Base-by-base conservation (phyloP, 345 rosid genomes). In the Hibiscus mutabilis region DNA sequence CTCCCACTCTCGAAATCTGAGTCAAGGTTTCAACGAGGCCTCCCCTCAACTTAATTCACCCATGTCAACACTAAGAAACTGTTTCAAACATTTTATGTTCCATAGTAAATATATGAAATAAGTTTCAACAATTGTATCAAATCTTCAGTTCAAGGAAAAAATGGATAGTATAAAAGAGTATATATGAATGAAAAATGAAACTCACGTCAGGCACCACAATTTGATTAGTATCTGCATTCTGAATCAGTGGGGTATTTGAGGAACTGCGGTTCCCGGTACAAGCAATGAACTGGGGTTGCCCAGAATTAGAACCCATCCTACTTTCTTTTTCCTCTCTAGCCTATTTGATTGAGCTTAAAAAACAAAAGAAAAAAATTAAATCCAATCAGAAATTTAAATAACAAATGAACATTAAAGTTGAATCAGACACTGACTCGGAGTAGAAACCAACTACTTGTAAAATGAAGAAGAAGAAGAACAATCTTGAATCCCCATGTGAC, bases 161-260 rank as follows among this genome's bases (percentile, higher is more conserved):
- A 18, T 16, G 42, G 10, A 55, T 13, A 15, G 35, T 11, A 52
- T 16, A 24, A 62, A 62, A 46, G 55, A 11, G 9, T 12, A 63
- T 24, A 60, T 40, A 53, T 29, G 44, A 61, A 22, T 2, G 9
- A 44, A 53, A 1, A 33, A 49, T 14, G 1, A 53, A 42, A 70
- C 84, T 75, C 80, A 93, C 98, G 75, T 94, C 96, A 1, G 98
- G 80, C 44, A 94, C 91, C 21, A 91, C 83, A 62, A 94, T 89
- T 76, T 89, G 95, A 66, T 87, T 74, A 37, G 76, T 21, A 44
- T 87, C 89, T 3, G 83, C 56, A 79, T 78, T 75, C 1, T 85
- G 83, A 70, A 89, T 88, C 66, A 94, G 79, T 0, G 98, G 98
- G 18, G 88, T 78, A 76, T 80, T 81, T 22, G 95, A 85, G 71